Percentiles rank a stretch among this genome's conserved stretches.
Conservation (phyloP, 768 basidiomycete genomes). For the Boletus eberwhitei region DNA sequence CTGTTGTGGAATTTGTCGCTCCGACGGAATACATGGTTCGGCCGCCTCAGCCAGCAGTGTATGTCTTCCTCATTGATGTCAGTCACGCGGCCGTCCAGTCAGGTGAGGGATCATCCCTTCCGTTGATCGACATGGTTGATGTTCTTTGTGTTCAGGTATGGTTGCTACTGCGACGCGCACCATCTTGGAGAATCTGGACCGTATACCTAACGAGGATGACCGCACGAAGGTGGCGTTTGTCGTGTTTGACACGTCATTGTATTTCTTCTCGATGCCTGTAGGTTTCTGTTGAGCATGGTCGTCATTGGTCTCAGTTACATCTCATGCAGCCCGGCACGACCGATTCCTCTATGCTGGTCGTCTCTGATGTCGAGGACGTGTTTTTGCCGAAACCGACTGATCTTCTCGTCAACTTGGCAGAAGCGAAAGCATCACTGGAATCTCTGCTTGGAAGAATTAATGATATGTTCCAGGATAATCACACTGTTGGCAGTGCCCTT, state of each 20-base stretch:
- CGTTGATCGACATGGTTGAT: neutral
- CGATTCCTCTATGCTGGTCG: slow-evolving; percentile 94
- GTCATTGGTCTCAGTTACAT: neutral
- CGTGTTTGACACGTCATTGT: slow-evolving; percentile 86
- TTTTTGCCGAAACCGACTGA: slow-evolving; percentile 97
- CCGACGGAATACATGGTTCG: slow-evolving; percentile 99
- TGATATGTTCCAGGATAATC: slow-evolving; percentile 98
- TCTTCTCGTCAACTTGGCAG: slow-evolving; percentile 90
- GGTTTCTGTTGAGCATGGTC: neutral
- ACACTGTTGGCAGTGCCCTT: slow-evolving; percentile 87
- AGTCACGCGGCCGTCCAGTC: slow-evolving; percentile 89
- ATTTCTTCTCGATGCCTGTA: slow-evolving; percentile 93
- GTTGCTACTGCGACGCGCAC: slow-evolving; percentile 97
- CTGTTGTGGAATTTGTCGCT: slow-evolving; percentile 95
- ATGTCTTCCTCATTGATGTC: slow-evolving; percentile 96
- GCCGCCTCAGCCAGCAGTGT: slow-evolving; percentile 95
- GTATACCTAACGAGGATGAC: slow-evolving; percentile 91
- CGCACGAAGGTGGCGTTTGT: slow-evolving; percentile 92
- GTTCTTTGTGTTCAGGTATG: slow-evolving; percentile 61
- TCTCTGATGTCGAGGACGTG: slow-evolving; percentile 95
- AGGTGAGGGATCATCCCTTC: slow-evolving; percentile 43
- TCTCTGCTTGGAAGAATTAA: slow-evolving; percentile 76
- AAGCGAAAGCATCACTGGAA: slow-evolving; percentile 78
- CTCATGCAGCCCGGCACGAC: slow-evolving; percentile 53
- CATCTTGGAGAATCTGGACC: slow-evolving; percentile 91